Base-by-base conservation (phyloP, 2,329 filamentous ascomycete species). In the Coniella vitis region DNA sequence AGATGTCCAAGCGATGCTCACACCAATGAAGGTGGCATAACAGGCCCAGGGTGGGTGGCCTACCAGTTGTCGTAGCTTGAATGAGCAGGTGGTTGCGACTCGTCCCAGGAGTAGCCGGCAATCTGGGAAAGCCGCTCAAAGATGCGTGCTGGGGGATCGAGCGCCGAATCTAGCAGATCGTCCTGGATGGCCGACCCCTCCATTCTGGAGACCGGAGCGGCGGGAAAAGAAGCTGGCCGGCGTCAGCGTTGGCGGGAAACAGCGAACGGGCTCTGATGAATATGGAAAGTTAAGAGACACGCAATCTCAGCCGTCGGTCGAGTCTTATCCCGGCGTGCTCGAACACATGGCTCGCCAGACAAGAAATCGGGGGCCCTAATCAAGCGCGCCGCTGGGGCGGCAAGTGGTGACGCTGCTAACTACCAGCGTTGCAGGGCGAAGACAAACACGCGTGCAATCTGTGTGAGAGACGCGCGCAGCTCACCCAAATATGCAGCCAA, bases 21-120 rank as follows among this genome's bases (percentile, higher is more conserved):
- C 36, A 17, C 8, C 22, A 13, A 19, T 5, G 22, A 13, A 17
- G 20, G 25, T 29, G 25, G 25, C 25, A 29, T 5, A 29, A 29
- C 25, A 5, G 25, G 25, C 5, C 25, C 25, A 10, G 10, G 25
- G 10, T 29, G 25, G 25, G 25, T 5, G 22, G 60, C 68, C 59
- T 70, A 82, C 89, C 90, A 97, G 70, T 90, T 90, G 65, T 94
- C 89, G 67, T 95, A 96, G 59, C 83, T 88, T 44, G 78, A 78
- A 61, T 83, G 81, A 48, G 76, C 70, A 10, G 79, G 78, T 21
- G 66, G 65, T 49, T 61, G 64, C 13, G 77, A 74, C 56, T 87
- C 84, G 65, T 90, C 84, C 86, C 86, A 90, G 7, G 77, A 80
- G 63, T 88, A 90, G 46, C 85, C 86, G 39, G 83, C 75, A 55